Percentiles rank a stretch among this genome's conserved stretches.
Conservation (phyloP, 2,329 filamentous ascomycete genomes). For the Teratosphaeria viscida region DNA sequence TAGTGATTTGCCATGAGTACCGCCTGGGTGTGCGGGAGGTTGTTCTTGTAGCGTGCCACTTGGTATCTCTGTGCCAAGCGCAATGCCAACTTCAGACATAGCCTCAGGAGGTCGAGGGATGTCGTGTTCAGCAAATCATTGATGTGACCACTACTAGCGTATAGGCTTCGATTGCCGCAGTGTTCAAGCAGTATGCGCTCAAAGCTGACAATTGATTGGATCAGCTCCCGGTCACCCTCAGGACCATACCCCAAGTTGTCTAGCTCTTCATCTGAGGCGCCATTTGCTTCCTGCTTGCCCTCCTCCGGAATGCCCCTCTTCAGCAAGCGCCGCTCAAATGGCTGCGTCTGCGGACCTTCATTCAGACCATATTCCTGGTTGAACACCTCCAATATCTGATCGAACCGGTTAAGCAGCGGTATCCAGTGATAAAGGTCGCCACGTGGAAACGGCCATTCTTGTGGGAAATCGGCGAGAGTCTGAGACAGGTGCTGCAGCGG, state of each 20-base stretch:
- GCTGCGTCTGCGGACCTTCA: constrained; percentile 66
- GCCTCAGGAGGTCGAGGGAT: constrained; percentile 65
- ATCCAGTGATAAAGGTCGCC: constrained; percentile 99
- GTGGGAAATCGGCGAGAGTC: constrained; percentile 70
- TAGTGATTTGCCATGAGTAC: constrained; percentile 76
- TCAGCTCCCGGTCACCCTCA: constrained; percentile 70
- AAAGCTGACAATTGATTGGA: constrained; percentile 74
- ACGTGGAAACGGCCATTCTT: constrained; percentile 86
- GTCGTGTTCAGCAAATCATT: constrained; percentile 84
- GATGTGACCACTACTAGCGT: constrained; percentile 82
- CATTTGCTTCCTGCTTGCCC: constrained; percentile 13
- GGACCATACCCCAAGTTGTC: constrained; percentile 43
- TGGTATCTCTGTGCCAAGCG: constrained; percentile 89
- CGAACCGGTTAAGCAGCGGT: constrained; percentile 82
- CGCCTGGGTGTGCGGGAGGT: constrained; percentile 50
- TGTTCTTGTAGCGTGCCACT: constrained; percentile 61
- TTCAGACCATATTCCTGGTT: constrained; percentile 70
- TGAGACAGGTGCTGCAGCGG: constrained; percentile 67
- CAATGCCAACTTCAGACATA: constrained; percentile 68
- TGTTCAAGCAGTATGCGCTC: constrained; percentile 83
- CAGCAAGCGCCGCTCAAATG: constrained; percentile 60
- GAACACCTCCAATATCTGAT: constrained; percentile 74
- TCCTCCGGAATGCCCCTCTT: constrained; percentile 48
- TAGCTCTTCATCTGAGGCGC: constrained; percentile 20
- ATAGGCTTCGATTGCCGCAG: constrained; percentile 92